These are phyloP conservation scores for Metschnikowia rubicola DNA, from an alignment of 805 yeast genomes.

Conservation along the genomic window DNA sequence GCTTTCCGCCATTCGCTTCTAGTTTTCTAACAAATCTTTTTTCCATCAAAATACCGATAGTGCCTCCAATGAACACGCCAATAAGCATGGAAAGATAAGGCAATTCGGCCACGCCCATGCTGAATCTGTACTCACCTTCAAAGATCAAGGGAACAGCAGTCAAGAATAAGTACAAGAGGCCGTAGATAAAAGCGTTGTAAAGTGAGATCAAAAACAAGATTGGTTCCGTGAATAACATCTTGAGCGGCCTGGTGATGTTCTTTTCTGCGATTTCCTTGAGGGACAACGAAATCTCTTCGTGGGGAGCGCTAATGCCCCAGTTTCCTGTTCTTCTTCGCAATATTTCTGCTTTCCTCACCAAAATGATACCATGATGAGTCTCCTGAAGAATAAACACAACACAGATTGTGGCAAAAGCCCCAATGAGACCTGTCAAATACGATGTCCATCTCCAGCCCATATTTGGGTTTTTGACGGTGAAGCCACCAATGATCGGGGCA, in stretches of 20 bases:
- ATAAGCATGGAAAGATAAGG: slow-evolving; percentile 77
- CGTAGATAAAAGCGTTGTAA: slow-evolving; percentile 77
- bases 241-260: slow-evolving; percentile 64
- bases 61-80: slow-evolving; percentile 63
- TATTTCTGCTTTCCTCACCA: slow-evolving; percentile 58
- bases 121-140: slow-evolving; percentile 47
- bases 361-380: slow-evolving; percentile 67
- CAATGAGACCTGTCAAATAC: slow-evolving; percentile 66
- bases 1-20: slow-evolving; percentile 18
- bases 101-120: slow-evolving; percentile 63
- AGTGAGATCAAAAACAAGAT: slow-evolving; percentile 63
- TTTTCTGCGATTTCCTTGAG: slow-evolving; percentile 54
- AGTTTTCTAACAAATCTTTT: slow-evolving; percentile 46
- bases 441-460: slow-evolving; percentile 85
- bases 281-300: slow-evolving; percentile 40
- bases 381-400: slow-evolving; percentile 53
- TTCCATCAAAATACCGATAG: slow-evolving; percentile 52
- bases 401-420: slow-evolving; percentile 38
- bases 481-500: slow-evolving; percentile 47
- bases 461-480: slow-evolving; percentile 49
- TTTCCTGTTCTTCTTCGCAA: slow-evolving; percentile 69
- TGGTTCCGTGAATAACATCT: slow-evolving; percentile 68
- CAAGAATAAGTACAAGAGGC: slow-evolving; percentile 68
- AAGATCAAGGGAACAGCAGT: slow-evolving; percentile 73
- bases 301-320: slow-evolving; percentile 81